Base-by-base conservation (phyloP, 345 rosid species). In the Stellera chamaejasme region DNA sequence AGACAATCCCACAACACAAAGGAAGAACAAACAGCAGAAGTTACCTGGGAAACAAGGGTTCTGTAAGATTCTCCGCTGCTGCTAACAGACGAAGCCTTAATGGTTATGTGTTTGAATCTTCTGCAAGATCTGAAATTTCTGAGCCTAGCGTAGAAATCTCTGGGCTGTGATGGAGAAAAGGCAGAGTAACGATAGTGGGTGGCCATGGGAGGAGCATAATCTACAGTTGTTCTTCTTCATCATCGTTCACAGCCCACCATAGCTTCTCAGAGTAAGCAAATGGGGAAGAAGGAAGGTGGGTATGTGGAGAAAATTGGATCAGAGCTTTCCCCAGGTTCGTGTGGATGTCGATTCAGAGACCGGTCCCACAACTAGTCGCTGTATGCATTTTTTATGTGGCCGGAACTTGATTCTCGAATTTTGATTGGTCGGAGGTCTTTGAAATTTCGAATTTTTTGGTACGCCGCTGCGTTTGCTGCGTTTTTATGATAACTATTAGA, bases 171-270 rank as follows among this genome's bases (percentile, higher is more conserved):
- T 12, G 82, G 42, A 45, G 55, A 77, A 56, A 75, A 64, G 47
- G 77, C 68, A 60, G 32, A 44, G 65, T 66, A 69, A 70, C 59
- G 69, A 56, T 57, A 77, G 75, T 65, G 72, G 68, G 75, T 68
- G 78, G 95, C 98, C 98, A 91, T 91, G 90, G 74, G 57, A 77
- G 61, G 66, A 57, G 69, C 85, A 75, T 68, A 75, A 73, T 79
- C 57, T 48, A 54, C 46, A 51, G 62, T 60, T 56, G 16, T 67
- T 59, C 60, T 69, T 77, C 79, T 66, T 71, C 79, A 52, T 81
- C 90, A 75, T 82, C 62, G 56, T 71, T 65, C 74, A 66, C 56
- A 68, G 28, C 45, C 58, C 68, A 28, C 72, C 83, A 73, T 82
- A 61, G 68, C 19, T 47, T 49, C 27, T 49, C 11, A 15, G 14